Percentiles rank a stretch among this genome's conserved stretches.
Conservation (phyloP, 2,329 filamentous ascomycete species). For the Cladosporium velox region DNA sequence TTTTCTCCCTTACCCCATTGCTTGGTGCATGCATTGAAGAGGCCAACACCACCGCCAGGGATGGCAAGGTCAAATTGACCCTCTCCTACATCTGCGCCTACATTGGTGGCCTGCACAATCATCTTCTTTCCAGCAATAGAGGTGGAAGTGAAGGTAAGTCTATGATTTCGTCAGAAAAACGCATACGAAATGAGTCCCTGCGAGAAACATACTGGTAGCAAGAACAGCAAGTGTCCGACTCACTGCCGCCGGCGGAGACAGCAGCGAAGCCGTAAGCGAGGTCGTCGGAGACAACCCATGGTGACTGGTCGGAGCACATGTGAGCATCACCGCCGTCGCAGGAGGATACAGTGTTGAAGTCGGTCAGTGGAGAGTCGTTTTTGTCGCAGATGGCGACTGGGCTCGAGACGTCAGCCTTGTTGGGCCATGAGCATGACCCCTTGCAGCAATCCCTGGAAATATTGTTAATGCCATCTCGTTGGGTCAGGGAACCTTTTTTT, state of each 20-base stretch:
- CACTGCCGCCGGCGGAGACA: slow-evolving; percentile 55
- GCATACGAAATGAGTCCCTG: not conserved
- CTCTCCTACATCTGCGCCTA: slow-evolving; percentile 56
- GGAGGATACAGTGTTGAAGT: slow-evolving; percentile 52
- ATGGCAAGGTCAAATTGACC: slow-evolving; percentile 62
- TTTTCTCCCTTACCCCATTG: slow-evolving; percentile 38
- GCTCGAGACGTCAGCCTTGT: slow-evolving; percentile 55
- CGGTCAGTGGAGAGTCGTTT: slow-evolving; percentile 56
- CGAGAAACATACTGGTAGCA: slow-evolving; percentile 55
- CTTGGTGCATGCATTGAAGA: slow-evolving; percentile 49
- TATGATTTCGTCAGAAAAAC: slow-evolving; percentile 16
- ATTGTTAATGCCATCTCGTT: slow-evolving; percentile 31
- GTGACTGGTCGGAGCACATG: slow-evolving; percentile 63
- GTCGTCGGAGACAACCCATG: slow-evolving; percentile 61
- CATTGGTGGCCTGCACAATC: slow-evolving; percentile 66
- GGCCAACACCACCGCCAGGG: slow-evolving; percentile 57
- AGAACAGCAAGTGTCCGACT: slow-evolving; percentile 66
- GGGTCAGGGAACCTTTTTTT: too few relatives aligned
- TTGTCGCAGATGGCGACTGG: slow-evolving; percentile 59
- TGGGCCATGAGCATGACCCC: slow-evolving; percentile 63
- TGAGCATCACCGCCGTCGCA: slow-evolving; percentile 62
- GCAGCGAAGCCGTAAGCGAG: slow-evolving; percentile 67
- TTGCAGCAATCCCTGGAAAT: slow-evolving; percentile 67
- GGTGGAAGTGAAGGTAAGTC: slow-evolving; percentile 59
- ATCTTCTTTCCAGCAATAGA: slow-evolving; percentile 61